Evolutionary conservation across 2,329 filamentous ascomycete species (phyloP), one percentile per base, ranked within the genome.

Genomic region (Cercospora citrullina): DNA sequence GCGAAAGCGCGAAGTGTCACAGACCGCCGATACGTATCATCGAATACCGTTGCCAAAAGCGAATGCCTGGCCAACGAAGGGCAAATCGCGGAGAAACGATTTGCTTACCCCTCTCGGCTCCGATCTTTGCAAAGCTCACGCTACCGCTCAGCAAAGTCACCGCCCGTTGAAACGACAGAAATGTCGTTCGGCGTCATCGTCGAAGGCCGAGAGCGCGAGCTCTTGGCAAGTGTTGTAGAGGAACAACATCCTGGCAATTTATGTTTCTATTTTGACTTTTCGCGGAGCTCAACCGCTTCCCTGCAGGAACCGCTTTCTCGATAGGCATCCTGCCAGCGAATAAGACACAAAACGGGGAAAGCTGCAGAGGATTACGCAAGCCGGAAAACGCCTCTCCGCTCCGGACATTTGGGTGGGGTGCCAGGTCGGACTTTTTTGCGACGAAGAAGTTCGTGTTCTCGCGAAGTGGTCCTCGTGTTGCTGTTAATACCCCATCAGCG

Each of bases 201-300:
- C n/a, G 28, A 51, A 58, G 48, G 30, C 62, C 62, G 62, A 64
- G 51, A 53, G 51, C 16, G 60, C 60, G 60, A 62, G 60, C 36
- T 48, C 42, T 21, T 30, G 12, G 48, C 48, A 21, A 23, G 48
- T 39, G 36, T 23, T 26, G 48, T 6, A n/a, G n/a, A 53, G 48
- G 48, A 53, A 53, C 26, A 10, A 23, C 5, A 59, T 59, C 30
- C 55, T 36, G 9, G 55, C 2, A 28, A 7, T 4, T 64, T 5
- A 26, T n/a, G 62, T 64, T 64, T 57, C 62, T 64, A 64, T 39
- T 57, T 64, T 57, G 30, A 31, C 61, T 64, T 64, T 53, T 21
- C 26, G 26, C 18, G 28, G 26, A 23, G n/a, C 26, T 58, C 16
- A 31, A 48, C 30, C 21, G 39, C 60, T 14, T 12, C 60, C 60